Evolutionary conservation across 1,284 basidiomycete genomes (phyloP).

Genomic region (Psilocybe mexicana): DNA sequence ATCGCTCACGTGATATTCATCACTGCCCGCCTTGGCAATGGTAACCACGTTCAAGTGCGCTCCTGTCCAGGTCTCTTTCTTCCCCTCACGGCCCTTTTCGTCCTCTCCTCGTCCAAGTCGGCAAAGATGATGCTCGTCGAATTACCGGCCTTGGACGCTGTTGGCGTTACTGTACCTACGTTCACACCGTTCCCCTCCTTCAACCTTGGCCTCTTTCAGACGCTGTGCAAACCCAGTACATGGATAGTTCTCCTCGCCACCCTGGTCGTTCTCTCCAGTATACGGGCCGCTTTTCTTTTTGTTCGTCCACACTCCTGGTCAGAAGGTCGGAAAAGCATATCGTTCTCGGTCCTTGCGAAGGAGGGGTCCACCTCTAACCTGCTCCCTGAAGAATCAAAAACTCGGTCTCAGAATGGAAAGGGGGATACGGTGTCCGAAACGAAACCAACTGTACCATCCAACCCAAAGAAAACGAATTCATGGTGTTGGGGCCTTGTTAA

Average conservation of each 20-base stretch:
- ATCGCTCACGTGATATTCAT: neutral
- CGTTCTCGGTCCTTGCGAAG: slow-evolving; percentile 6
- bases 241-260: slow-evolving; percentile 31
- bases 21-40: neutral
- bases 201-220: slow-evolving; percentile 21
- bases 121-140: slow-evolving; percentile 26
- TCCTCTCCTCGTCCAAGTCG: neutral
- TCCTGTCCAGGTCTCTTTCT: neutral
- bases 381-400: neutral
- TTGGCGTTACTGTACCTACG: slow-evolving; percentile 14
- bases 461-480: slow-evolving; percentile 22
- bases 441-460: slow-evolving; percentile 3
- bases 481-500: slow-evolving; percentile 36
- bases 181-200: slow-evolving; percentile 25
- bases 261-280: slow-evolving; percentile 32
- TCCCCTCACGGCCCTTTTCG: neutral
- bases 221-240: slow-evolving; percentile 17
- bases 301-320: slow-evolving; percentile 20
- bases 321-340: slow-evolving; percentile 13
- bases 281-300: slow-evolving; percentile 31
- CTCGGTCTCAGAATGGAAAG: neutral
- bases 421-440: slow-evolving; percentile 1
- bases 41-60: neutral
- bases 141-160: slow-evolving; percentile 24
- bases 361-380: neutral